Conservation (phyloP, 2,329 filamentous ascomycete species). For the Alternaria incomplexa region DNA sequence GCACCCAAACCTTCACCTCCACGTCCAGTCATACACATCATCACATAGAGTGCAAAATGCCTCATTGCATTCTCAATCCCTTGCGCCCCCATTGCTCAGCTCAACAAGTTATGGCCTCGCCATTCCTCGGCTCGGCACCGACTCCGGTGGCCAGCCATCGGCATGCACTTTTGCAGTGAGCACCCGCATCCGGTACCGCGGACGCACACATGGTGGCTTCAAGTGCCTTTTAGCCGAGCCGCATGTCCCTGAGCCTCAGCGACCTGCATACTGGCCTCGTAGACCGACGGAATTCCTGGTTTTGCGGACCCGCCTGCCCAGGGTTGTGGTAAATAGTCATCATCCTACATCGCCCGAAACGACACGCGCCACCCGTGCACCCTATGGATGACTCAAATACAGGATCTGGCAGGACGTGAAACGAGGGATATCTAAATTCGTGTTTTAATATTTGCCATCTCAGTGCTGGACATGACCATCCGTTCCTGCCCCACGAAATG, state of each 20-base stretch:
- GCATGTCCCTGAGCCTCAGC: slow-evolving; percentile 6
- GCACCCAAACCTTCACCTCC: not conserved
- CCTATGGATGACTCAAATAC: not conserved
- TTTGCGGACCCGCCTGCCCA: not conserved
- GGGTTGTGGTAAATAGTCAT: not conserved
- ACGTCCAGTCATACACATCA: not conserved
- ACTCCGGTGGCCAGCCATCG: slow-evolving; percentile 3
- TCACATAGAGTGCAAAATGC: not conserved
- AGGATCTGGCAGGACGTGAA: not conserved
- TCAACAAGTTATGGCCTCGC: not conserved
- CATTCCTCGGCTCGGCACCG: slow-evolving; percentile 7
- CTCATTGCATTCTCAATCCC: not conserved
- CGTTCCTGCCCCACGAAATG: not conserved
- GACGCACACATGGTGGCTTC: slow-evolving; percentile 10
- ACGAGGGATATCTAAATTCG: not conserved
- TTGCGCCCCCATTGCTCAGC: not conserved
- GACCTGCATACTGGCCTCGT: slow-evolving; percentile 5
- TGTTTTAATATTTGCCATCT: not conserved
- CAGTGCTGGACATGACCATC: too few relatives aligned
- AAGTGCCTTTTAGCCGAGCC: slow-evolving; percentile 15
- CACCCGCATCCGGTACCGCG: slow-evolving; percentile 5
- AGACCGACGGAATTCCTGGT: not conserved
- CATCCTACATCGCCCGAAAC: slow-evolving; percentile 1
- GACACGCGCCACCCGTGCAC: not conserved
- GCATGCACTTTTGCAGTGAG: slow-evolving; percentile 3